Base-by-base conservation (phyloP, 768 basidiomycete species). In the Agaricus blazei region DNA sequence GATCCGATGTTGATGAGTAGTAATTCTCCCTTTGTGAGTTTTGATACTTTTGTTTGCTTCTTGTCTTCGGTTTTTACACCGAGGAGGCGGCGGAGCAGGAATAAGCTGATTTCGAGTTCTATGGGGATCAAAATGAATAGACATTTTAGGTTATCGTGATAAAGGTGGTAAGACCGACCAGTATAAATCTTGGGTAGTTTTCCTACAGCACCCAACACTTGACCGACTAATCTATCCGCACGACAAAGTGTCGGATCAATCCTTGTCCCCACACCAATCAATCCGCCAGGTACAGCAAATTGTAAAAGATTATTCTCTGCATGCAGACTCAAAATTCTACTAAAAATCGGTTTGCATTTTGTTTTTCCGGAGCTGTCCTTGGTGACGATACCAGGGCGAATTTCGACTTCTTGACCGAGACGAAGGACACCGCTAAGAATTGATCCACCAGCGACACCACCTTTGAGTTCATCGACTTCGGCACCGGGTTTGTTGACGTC, bases 401-500 rank as follows among this genome's bases (percentile, higher is more conserved):
- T 97, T 75, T 98, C 97, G 58, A 98, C 92, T 68, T 97, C 92
- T 72, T 88, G 83, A 0, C 97, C 94, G 45, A 98, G 78, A 57
- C 80, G 82, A 57, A 99, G 83, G 24, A 97, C 88, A 64, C 97
- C 96, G 4, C 85, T 90, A 59, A 99, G 80, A 66, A 98, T 96
- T 9, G 90, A 93, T 19, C 97, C 96, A 70, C 97, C 97, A 15
- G 97, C 97, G 38, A 98, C 97, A 65, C 97, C 97, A 56, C 96
- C 96, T 73, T 98, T 96, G 58, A 98, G 81, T 42, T 99, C 97
- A 62, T 96, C 89, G 3, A 98, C 94, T 66, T 94, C 93, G 3
- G 95, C 85, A 67, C 96, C 97, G 9, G 97, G 97, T 72, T 97
- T 98, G 81, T 99, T 99, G 69, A 99, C 96, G 69, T 99, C 97